Conservation (phyloP, 140 eudicot genomes). For the Oenanthe javanica region DNA sequence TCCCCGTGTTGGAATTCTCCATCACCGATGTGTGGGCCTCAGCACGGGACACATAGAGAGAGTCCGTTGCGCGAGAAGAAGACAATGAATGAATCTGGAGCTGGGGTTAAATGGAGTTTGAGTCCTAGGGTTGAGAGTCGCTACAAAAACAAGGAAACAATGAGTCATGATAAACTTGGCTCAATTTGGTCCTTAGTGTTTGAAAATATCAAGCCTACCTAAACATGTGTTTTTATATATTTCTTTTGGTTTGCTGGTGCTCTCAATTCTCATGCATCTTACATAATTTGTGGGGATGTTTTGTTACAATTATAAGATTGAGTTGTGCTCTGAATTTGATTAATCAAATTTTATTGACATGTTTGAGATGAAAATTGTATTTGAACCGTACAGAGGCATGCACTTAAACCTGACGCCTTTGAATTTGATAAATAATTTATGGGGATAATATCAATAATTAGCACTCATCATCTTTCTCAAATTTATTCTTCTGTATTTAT, state of each 20-base stretch:
- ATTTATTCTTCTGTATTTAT: background rate
- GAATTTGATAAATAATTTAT: too few species aligned
- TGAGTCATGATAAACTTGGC: constrained; percentile 20
- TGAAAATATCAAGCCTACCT: constrained; percentile 76
- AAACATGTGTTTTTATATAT: background rate
- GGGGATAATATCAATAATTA: too few species aligned
- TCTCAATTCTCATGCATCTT: background rate
- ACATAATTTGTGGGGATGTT: background rate
- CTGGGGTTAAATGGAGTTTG: constrained; percentile 22
- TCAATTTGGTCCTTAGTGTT: constrained; percentile 81
- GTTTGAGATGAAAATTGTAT: background rate
- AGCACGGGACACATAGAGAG: constrained; percentile 12
- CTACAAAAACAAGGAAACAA: constrained; percentile 14
- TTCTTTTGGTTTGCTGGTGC: background rate
- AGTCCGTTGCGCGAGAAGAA: constrained; percentile 2
- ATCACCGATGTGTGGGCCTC: constrained; percentile 18
- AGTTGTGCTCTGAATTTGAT: background rate
- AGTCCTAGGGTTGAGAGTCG: constrained; percentile 30
- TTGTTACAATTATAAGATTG: background rate
- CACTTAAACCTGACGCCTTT: background rate
- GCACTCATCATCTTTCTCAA: background rate
- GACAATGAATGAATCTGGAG: constrained; percentile 20
- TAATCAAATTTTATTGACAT: background rate
- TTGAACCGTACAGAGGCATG: background rate
- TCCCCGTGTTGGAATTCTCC: constrained; percentile 18